Base-by-base conservation (phyloP, 495 filamentous ascomycete species). In the Talaromyces proteolyticus region DNA sequence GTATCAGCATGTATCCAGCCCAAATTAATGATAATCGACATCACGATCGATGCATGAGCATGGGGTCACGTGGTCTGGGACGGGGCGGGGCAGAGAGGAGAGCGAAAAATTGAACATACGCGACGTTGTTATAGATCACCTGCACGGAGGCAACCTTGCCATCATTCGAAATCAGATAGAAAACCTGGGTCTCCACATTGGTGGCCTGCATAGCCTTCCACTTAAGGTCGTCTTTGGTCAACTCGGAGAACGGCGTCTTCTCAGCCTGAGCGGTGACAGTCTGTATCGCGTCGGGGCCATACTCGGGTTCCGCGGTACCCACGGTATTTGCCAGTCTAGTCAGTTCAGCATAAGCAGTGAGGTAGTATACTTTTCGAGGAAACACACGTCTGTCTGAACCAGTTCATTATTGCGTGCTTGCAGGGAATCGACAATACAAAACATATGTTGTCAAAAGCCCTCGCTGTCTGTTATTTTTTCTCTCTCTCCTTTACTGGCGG, bases 51-150 rank as follows among this genome's bases (percentile, higher is more conserved):
- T n/a, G n/a, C n/a, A n/a, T n/a, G n/a, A n/a, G 42, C 48, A 34
- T 10, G 29, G 29, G 14, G 29, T 34, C 29, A 34, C 29, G 29
- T 34, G 29, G 29, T 8, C 29, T 10, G 29, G 29, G 8, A 14
- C 29, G 29, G 29, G 29, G 29, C 29, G 14, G 29, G 29, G 29
- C 8, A 34, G 14, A 34, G 29, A 2, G 29, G 14, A 34, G 29
- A 34, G 29, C 8, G 29, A 34, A 34, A 34, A 34, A 34, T 10
- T 10, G 29, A 14, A 34, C 10, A 62, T 76, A 91, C 88, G 76
- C 80, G 66, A 93, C 85, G 64, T 90, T 93, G 65, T 82, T 90
- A 73, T 91, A 91, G 57, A 92, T 90, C 63, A 91, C 73, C 70
- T 92, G 89, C 48, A 70, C 76, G 60, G 90, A 73, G 1, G 70